Percentiles rank a stretch among this genome's conserved stretches.
phyloP scores from a whole-genome alignment of 371 early-diverging fungal genomes.

The Mucor irregularis region DNA sequence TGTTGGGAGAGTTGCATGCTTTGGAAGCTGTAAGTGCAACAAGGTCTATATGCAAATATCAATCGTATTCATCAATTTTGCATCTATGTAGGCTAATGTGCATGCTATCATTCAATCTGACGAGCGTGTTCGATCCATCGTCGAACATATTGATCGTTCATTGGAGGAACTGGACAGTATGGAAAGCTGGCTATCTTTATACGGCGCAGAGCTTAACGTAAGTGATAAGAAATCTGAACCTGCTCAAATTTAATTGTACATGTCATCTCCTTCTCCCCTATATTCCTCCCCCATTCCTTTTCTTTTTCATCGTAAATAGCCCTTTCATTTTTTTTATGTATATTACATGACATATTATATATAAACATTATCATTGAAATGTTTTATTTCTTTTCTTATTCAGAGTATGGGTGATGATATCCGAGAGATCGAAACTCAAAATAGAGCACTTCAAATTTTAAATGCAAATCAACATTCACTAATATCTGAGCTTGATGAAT shows the following conservation, averaged over 20 bases:
- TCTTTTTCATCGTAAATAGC: neutral
- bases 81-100: conserved; percentile 74
- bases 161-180: conserved; percentile 77
- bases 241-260: too few relatives aligned
- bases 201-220: conserved; percentile 87
- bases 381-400: neutral
- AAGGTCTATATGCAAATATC: neutral
- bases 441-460: conserved; percentile 87
- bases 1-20: conserved; percentile 68
- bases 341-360: neutral
- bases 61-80: neutral
- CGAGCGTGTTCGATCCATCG: conserved; percentile 77
- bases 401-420: conserved; percentile 94
- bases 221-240: conserved; percentile 10
- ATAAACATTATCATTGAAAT: neutral
- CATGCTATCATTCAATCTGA: conserved; percentile 93
- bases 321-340: neutral
- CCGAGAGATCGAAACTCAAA: conserved; percentile 90
- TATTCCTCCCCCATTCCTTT: neutral
- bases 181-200: conserved; percentile 84
- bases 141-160: conserved; percentile 80
- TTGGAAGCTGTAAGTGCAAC: conserved; percentile 65
- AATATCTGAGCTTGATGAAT: conserved; percentile 77
- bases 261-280: too few relatives aligned
- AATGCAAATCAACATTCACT: conserved; percentile 84